Base-by-base conservation (phyloP, 345 rosid species). In the Zanthoxylum bungeanum region DNA sequence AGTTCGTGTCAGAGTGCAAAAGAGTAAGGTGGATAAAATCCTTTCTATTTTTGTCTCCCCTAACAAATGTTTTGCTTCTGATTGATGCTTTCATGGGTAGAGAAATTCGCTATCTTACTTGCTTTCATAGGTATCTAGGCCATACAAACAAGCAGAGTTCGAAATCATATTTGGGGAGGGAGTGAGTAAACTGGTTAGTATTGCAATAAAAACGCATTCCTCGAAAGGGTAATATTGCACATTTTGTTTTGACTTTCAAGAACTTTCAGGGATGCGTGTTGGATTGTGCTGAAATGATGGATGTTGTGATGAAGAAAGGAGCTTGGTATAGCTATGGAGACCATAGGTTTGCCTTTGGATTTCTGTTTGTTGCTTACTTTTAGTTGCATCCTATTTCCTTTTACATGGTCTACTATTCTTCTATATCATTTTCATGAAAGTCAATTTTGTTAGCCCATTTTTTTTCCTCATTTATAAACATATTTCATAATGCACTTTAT, bases 291-390 rank as follows among this genome's bases (percentile, higher is more conserved):
- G 97, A 94, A 64, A 78, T 80, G 78, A 86, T 90, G 93, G 92
- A 88, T 73, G 80, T 89, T 68, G 92, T 92, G 52, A 80, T 85
- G 36, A 94, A 90, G 84, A 94, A 92, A 55, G 97, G 98, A 39
- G 87, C 98, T 71, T 94, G 98, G 98, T 94, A 94, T 82, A 92
- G 97, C 79, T 92, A 85, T 72, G 97, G 89, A 66, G 98, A 94
- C 59, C 91, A 87, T 42, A 90, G 92, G 98, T 92, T 19, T 42
- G 80, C 62, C 61, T 44, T 69, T 64, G 12, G 21, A 63, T 52
- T 55, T 72, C 30, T 60, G 9, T 66, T 74, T 55, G 16, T 21
- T 31, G 46, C 67, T 64, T 61, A 31, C 7, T 34, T 19, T 4
- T 62, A 7, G 19, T 57, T 61, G 53, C 31, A 36, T 34, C 73